phyloP scores from a whole-genome alignment of 1,284 basidiomycete species.

The Pholiota adiposa region DNA sequence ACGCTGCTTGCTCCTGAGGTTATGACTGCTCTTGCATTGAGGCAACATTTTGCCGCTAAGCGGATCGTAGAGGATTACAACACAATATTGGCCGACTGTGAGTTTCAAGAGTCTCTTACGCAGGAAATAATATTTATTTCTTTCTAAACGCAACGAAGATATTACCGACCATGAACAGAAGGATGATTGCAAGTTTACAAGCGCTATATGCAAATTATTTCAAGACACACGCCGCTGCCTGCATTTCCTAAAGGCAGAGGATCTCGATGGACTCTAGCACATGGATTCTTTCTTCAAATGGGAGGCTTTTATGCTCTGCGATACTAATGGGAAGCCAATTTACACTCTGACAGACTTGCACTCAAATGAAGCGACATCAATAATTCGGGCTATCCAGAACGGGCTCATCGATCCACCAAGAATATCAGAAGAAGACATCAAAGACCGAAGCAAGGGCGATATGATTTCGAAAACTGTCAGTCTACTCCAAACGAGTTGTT shows the following conservation, averaged over 20 bases:
- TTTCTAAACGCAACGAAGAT: too few species aligned
- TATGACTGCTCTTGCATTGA: too few species aligned
- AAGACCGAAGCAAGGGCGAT: conserved; percentile 36
- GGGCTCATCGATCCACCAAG: conserved; percentile 23
- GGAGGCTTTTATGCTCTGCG: background rate
- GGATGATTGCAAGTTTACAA: background rate
- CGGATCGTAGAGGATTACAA: too few species aligned
- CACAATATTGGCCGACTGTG: too few species aligned
- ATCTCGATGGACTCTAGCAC: background rate
- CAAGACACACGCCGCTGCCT: background rate
- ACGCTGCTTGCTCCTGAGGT: too few species aligned
- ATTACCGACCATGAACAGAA: too few species aligned
- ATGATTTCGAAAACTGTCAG: conserved; percentile 32
- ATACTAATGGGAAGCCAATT: background rate
- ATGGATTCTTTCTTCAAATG: background rate
- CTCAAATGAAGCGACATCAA: too few species aligned
- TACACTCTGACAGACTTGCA: background rate
- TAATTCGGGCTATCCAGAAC: background rate
- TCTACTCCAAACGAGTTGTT: conserved; percentile 31
- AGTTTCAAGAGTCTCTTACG: too few species aligned
- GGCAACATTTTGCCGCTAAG: too few species aligned
- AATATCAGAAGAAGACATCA: conserved; percentile 32
- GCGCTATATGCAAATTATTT: background rate
- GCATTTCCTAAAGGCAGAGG: background rate
- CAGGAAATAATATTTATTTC: too few species aligned